These are phyloP conservation scores for Teunomyces aglyptinius DNA, from an alignment of 805 yeast species.

Conservation along the genomic window DNA sequence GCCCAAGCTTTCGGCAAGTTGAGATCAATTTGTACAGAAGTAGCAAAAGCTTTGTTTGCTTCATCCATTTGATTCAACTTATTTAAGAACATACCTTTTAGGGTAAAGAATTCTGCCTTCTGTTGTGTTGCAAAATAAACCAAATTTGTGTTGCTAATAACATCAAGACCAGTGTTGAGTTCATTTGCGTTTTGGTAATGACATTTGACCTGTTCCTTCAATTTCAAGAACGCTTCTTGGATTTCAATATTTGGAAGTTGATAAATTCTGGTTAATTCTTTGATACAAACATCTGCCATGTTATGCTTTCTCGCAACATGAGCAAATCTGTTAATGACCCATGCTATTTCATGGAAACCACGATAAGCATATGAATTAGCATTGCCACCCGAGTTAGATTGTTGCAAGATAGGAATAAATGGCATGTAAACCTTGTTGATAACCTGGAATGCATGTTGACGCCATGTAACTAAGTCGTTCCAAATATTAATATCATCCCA, in stretches of 20 bases:
- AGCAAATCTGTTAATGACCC: slow-evolving; percentile 97
- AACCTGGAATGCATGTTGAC: slow-evolving; percentile 97
- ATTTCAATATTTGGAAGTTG: slow-evolving; percentile 96
- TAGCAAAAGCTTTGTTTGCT: slow-evolving; percentile 96
- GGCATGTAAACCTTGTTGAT: slow-evolving; percentile 94
- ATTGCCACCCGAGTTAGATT: slow-evolving; percentile 59
- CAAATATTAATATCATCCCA: slow-evolving; percentile 98
- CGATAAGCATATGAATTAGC: slow-evolving; percentile 93
- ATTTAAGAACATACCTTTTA: slow-evolving; percentile 97
- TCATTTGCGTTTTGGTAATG: slow-evolving; percentile 92
- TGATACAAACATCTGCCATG: slow-evolving; percentile 95
- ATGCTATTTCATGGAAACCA: slow-evolving; percentile 98
- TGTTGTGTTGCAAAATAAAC: slow-evolving; percentile 97
- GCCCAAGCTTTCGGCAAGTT: slow-evolving; percentile 99
- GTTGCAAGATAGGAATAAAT: slow-evolving; percentile 80
- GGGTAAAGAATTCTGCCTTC: slow-evolving; percentile 95
- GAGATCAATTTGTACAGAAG: slow-evolving; percentile 94
- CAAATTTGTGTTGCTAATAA: slow-evolving; percentile 91
- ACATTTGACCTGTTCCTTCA: slow-evolving; percentile 96
- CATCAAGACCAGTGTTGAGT: slow-evolving; percentile 92
- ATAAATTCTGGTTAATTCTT: slow-evolving; percentile 88
- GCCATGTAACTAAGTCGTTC: slow-evolving; percentile 98
- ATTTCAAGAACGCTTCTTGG: slow-evolving; percentile 93
- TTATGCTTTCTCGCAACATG: slow-evolving; percentile 97
- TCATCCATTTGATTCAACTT: slow-evolving; percentile 88